Percentiles rank a stretch among this genome's conserved stretches.
Conservation (phyloP, 805 yeast genomes). For the Debaryomyces prosopidis region DNA sequence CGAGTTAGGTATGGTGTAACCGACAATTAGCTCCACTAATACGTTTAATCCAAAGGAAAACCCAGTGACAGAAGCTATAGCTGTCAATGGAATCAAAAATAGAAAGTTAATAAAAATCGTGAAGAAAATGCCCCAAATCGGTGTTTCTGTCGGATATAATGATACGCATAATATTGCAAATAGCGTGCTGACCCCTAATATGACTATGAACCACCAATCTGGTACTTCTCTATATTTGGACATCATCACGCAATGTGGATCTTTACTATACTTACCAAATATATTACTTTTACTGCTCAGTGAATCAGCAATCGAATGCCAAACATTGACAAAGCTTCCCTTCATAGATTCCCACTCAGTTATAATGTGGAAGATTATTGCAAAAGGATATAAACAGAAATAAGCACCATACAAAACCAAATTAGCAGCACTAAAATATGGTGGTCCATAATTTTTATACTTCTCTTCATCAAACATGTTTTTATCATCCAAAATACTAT, state of each 20-base stretch:
- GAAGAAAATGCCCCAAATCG: slow-evolving; percentile 63
- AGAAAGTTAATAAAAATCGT: slow-evolving; percentile 55
- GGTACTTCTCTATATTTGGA: slow-evolving; percentile 66
- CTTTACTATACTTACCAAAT: slow-evolving; percentile 35
- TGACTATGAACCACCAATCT: slow-evolving; percentile 62
- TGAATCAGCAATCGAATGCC: slow-evolving; percentile 25
- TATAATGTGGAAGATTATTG: slow-evolving; percentile 47
- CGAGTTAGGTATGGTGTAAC: slow-evolving; percentile 61
- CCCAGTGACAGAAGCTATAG: slow-evolving; percentile 64
- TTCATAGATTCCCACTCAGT: slow-evolving; percentile 47
- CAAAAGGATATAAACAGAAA: slow-evolving; percentile 57
- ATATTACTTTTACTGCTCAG: slow-evolving; percentile 10
- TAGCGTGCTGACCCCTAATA: slow-evolving; percentile 47
- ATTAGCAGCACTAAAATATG: slow-evolving; percentile 65
- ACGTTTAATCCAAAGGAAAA: slow-evolving; percentile 60
- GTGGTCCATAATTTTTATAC: slow-evolving; percentile 61
- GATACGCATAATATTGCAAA: slow-evolving; percentile 46
- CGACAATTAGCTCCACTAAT: slow-evolving; percentile 62
- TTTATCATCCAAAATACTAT: slow-evolving; percentile 43
- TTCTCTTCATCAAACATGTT: slow-evolving; percentile 46
- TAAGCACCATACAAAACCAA: slow-evolving; percentile 58
- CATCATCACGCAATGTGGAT: slow-evolving; percentile 62
- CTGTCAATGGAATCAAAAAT: slow-evolving; percentile 60
- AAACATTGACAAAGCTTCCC: slow-evolving; percentile 36
- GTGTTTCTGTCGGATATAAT: slow-evolving; percentile 54